phyloP scores from a whole-genome alignment of 2,329 filamentous ascomycete genomes.

The Ceratocystis destructans region DNA sequence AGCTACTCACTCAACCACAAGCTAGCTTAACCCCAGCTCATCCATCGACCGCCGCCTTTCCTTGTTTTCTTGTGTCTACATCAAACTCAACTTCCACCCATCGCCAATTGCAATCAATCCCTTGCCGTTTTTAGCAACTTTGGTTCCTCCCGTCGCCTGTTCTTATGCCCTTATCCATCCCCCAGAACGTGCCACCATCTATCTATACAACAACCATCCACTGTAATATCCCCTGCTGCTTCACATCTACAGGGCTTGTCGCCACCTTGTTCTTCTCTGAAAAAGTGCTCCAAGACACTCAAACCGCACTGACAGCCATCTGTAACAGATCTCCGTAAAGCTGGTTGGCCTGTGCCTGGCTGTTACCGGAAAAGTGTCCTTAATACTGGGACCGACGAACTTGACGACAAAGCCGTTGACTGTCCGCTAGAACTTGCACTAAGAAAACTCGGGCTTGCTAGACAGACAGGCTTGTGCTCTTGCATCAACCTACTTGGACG shows the following conservation, averaged over 20 bases:
- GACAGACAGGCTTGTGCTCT: not conserved
- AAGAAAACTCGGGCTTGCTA: not conserved
- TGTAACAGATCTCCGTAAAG: not conserved
- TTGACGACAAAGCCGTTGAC: not conserved
- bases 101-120: too few relatives aligned
- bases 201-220: not conserved
- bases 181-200: not conserved
- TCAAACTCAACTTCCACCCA: too few relatives aligned
- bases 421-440: not conserved
- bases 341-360: not conserved
- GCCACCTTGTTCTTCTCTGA: not conserved
- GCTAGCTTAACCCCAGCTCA: too few relatives aligned
- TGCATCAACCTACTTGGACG: not conserved
- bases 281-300: not conserved
- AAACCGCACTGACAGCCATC: constrained; percentile 2
- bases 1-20: too few relatives aligned
- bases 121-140: too few relatives aligned
- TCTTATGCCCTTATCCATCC: too few relatives aligned
- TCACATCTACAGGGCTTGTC: not conserved
- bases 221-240: not conserved
- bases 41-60: too few relatives aligned
- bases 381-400: constrained; percentile 7
- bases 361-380: constrained; percentile 19
- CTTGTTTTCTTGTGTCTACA: too few relatives aligned
- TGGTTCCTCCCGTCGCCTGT: too few relatives aligned